These are phyloP conservation scores for Parachaetomium inaequale DNA, from an alignment of 495 filamentous ascomycete species.

Conservation along the genomic window DNA sequence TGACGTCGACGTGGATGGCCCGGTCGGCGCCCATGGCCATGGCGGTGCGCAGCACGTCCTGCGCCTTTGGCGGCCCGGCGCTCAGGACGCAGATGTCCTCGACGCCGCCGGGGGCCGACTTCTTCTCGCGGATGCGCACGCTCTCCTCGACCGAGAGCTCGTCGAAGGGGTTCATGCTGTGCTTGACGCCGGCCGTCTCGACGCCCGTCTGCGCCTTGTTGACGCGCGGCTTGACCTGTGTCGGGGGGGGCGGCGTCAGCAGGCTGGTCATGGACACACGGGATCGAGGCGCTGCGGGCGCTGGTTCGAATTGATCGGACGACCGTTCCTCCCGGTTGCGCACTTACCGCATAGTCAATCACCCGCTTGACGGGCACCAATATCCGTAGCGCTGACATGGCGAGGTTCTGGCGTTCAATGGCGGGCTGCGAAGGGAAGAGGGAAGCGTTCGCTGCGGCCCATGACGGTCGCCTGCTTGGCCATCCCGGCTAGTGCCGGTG, in stretches of 20 bases:
- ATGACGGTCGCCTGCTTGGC: slow-evolving; percentile 20
- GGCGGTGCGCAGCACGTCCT: slow-evolving; percentile 85
- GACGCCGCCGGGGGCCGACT: slow-evolving; percentile 56
- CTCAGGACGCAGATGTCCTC: slow-evolving; percentile 86
- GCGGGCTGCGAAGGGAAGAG: slow-evolving; percentile 16
- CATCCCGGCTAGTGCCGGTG: slow-evolving; percentile 35
- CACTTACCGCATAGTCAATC: slow-evolving; percentile 93
- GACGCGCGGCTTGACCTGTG: slow-evolving; percentile 92
- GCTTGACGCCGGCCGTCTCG: slow-evolving; percentile 88
- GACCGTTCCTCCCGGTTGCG: not conserved
- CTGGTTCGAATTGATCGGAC: not conserved
- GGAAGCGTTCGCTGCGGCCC: slow-evolving; percentile 11
- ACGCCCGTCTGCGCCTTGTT: slow-evolving; percentile 93
- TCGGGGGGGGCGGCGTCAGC: slow-evolving; percentile 5
- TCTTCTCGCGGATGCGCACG: slow-evolving; percentile 84
- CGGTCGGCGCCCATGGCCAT: slow-evolving; percentile 99
- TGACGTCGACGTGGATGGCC: slow-evolving; percentile 75
- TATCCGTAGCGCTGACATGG: slow-evolving; percentile 84
- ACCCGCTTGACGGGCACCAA: slow-evolving; percentile 96
- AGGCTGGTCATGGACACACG: not conserved
- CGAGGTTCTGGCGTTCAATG: slow-evolving; percentile 28
- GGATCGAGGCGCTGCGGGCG: not conserved
- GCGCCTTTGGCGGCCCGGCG: slow-evolving; percentile 80
- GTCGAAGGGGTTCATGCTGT: slow-evolving; percentile 98
- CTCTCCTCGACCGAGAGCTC: slow-evolving; percentile 97